phyloP scores from a whole-genome alignment of 768 basidiomycete species.

The Russula emetica region DNA sequence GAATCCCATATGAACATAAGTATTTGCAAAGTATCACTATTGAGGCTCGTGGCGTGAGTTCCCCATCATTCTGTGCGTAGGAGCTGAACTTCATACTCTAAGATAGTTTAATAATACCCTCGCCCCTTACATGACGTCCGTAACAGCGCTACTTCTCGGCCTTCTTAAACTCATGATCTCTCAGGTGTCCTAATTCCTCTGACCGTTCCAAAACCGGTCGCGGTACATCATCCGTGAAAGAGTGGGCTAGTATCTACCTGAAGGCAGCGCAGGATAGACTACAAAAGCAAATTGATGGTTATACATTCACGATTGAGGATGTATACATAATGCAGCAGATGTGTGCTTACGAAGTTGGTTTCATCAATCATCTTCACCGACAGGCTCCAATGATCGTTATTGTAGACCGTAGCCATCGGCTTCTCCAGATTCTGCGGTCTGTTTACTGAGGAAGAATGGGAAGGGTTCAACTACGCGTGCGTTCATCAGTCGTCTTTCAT shows the following conservation, averaged over 20 bases:
- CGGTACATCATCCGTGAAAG: constrained; percentile 49
- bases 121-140: constrained; percentile 74
- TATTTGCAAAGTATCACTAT: constrained; percentile 45
- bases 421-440: constrained; percentile 89
- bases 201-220: constrained; percentile 48
- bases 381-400: neutral
- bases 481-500: constrained; percentile 34
- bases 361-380: neutral
- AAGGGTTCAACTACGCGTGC: constrained; percentile 84
- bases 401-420: constrained; percentile 82
- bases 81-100: neutral
- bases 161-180: neutral
- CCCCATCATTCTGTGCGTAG: constrained; percentile 22
- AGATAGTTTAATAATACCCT: constrained; percentile 60
- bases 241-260: constrained; percentile 75
- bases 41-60: constrained; percentile 36
- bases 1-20: constrained; percentile 42
- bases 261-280: constrained; percentile 59
- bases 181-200: constrained; percentile 61
- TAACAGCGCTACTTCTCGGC: constrained; percentile 8
- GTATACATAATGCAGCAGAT: constrained; percentile 74
- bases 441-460: constrained; percentile 91
- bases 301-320: constrained; percentile 60
- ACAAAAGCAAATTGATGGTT: constrained; percentile 53
- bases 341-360: constrained; percentile 75